A percentile compares a stretch with the other conserved stretches of the same genome.
These are phyloP conservation scores for Fraxinus anomala DNA, from an alignment of 257 asterid genomes.

Conservation along the genomic window DNA sequence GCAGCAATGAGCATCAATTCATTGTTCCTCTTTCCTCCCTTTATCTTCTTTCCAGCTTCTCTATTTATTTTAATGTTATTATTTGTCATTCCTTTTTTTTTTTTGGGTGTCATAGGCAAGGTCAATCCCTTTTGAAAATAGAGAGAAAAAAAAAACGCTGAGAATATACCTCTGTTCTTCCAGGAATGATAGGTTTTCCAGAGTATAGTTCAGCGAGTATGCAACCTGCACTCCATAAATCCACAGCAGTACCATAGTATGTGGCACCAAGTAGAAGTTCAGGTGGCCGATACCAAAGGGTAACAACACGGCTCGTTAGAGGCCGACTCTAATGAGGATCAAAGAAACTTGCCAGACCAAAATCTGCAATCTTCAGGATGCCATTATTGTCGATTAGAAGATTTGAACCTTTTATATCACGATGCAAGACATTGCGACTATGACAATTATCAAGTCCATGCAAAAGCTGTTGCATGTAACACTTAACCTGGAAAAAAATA, in stretches of 20 bases:
- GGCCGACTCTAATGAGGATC: constrained; percentile 78
- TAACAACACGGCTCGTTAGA: constrained; percentile 90
- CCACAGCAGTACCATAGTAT: constrained; percentile 79
- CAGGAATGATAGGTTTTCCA: constrained; percentile 97
- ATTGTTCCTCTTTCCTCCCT: no score
- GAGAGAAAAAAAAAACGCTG: neutral
- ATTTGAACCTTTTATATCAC: constrained; percentile 95
- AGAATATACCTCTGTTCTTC: constrained; percentile 80
- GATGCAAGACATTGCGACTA: constrained; percentile 78
- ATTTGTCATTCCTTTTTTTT: no score
- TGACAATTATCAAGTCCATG: constrained; percentile 89
- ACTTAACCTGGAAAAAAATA: constrained; percentile 63
- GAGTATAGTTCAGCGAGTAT: constrained; percentile 90
- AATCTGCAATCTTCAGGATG: constrained; percentile 83
- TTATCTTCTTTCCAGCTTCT: no score
- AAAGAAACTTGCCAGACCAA: constrained; percentile 86
- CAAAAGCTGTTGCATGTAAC: constrained; percentile 87
- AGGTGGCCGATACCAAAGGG: constrained; percentile 96
- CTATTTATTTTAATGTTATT: no score
- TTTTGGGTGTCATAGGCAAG: no score
- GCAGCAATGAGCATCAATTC: no score
- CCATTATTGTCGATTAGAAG: constrained; percentile 87
- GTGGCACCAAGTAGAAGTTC: constrained; percentile 95
- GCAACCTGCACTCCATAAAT: constrained; percentile 96
- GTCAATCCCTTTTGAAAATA: no score